Evolutionary conservation across 1,284 basidiomycete species (phyloP).

Genomic region (Phellopilus nigrolimitatus): DNA sequence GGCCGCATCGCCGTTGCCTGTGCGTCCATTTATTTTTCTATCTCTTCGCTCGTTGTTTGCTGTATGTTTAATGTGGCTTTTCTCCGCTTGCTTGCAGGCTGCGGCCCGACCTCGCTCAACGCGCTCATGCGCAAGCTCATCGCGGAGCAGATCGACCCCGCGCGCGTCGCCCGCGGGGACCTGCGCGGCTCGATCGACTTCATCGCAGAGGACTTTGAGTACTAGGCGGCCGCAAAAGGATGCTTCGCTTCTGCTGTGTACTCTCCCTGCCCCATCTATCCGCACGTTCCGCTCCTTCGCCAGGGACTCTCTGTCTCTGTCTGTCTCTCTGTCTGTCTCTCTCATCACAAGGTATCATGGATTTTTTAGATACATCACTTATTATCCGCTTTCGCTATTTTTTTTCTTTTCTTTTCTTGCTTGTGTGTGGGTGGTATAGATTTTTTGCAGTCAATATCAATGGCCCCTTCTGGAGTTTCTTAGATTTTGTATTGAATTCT

Average conservation of each 20-base stretch:
- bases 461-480: too few relatives aligned
- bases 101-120: constrained; percentile 72
- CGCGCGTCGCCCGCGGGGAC: constrained; percentile 54
- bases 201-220: constrained; percentile 67
- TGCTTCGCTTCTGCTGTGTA: not conserved
- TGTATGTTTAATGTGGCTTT: not conserved
- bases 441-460: too few relatives aligned
- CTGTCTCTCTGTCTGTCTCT: not conserved
- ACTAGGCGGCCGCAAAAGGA: constrained; percentile 25
- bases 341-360: not conserved
- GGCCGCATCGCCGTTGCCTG: constrained; percentile 67
- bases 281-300: not conserved
- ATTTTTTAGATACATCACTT: too few relatives aligned
- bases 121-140: constrained; percentile 68
- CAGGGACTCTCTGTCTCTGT: not conserved
- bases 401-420: too few relatives aligned
- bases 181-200: constrained; percentile 56
- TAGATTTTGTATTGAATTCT: too few relatives aligned
- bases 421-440: too few relatives aligned
- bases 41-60: not conserved
- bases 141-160: constrained; percentile 56
- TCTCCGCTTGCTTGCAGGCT: constrained; percentile 39
- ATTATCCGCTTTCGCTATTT: too few relatives aligned
- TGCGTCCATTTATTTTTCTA: constrained; percentile 32
- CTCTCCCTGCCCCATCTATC: not conserved